Base-by-base conservation (phyloP, 768 basidiomycete genomes). In the Macrolepiota dolichaula region DNA sequence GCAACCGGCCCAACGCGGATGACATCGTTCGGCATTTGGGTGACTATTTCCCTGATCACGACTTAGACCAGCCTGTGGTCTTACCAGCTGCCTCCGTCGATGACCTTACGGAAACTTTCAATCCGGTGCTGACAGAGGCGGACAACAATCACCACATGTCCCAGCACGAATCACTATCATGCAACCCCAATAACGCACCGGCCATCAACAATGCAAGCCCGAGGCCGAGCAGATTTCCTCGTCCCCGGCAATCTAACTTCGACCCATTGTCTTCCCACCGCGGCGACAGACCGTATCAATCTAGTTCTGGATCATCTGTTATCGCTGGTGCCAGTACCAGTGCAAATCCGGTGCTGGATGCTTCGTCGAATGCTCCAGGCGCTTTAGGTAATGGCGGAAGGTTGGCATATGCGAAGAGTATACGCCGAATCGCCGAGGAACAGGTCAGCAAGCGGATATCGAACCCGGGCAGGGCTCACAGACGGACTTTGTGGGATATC, bases 11-110 rank as follows among this genome's bases (percentile, higher is more conserved):
- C 7, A 79, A 81, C 52, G 81, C 89, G 2, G 89, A 92, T 68
- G 86, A 88, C 60, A 88, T 97, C 36, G 88, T 91, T 69, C 84
- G 92, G 38, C 79, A 89, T 58, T 77, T 98, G 15, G 86, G 93
- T 61, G 82, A 83, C 40, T 96, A 88, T 75, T 98, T 98, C 78
- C 94, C 94, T 15, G 81, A 87, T 59, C 89, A 93, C 70, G 87
- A 96, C 68, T 83, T 97, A 54, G 94, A 97, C 70, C 86, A 90
- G 67, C 89, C 91, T 0, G 82, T 96, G 62, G 84, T 91, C 55
- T 84, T 90, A 59, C 77, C 82, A 29, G 75, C 75, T 49, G 80
- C 78, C 3, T 44, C 56, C 25, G 35, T 52, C 38, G 42, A 53
- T 22, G 52, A 61, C 27, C 53, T 55, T 46, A 49, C 51, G 32